Percentiles rank a stretch among this genome's conserved stretches.
These are phyloP conservation scores for Hirsutella rhossiliensis DNA, from an alignment of 2,329 filamentous ascomycete species.

Conservation along the genomic window DNA sequence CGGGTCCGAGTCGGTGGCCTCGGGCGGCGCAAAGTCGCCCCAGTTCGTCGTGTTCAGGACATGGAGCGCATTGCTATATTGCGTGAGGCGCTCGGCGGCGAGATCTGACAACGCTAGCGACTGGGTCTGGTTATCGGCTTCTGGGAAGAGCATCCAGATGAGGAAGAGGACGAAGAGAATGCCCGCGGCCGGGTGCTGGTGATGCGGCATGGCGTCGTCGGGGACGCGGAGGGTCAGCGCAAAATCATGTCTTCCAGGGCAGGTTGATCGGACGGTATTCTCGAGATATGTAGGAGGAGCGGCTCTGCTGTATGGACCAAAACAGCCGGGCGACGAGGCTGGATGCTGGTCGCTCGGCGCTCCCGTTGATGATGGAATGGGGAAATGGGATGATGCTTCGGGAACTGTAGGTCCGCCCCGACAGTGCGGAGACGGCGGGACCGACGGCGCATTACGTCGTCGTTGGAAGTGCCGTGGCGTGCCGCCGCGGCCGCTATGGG, in stretches of 20 bases:
- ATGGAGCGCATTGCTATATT: conserved; percentile 37
- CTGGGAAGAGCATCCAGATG: conserved; percentile 27
- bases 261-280: background rate
- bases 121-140: conserved; percentile 20
- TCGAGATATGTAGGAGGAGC: no score
- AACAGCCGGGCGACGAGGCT: no score
- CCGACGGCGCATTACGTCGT: no score
- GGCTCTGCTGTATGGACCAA: no score
- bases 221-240: conserved; percentile 1
- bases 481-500: background rate
- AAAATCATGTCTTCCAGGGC: background rate
- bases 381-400: no score
- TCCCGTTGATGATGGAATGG: no score
- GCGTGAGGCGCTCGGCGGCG: conserved; percentile 32
- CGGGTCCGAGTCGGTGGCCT: conserved; percentile 7
- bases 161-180: conserved; percentile 20
- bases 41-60: conserved; percentile 44
- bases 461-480: background rate
- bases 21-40: conserved; percentile 45
- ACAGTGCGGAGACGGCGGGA: no score
- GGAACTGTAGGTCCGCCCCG: no score
- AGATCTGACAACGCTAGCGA: conserved; percentile 21
- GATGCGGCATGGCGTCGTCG: conserved; percentile 27
- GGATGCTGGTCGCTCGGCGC: no score
- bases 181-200: conserved; percentile 26